Evolutionary conservation across 768 basidiomycete genomes (phyloP).

Genomic region (Trametopsis cervina): DNA sequence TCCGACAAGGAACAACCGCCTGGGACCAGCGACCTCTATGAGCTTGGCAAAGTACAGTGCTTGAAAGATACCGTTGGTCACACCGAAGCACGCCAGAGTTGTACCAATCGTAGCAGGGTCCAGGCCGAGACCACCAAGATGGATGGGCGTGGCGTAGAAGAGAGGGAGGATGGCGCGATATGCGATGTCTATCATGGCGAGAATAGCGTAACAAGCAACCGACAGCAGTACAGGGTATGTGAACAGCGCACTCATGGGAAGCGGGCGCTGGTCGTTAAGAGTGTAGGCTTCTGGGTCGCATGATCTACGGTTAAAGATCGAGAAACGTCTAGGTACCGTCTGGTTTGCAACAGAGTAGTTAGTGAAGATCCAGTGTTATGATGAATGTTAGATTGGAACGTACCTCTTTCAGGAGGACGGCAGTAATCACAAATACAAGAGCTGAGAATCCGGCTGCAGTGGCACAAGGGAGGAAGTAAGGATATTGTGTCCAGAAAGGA

Average conservation of each 20-base stretch:
- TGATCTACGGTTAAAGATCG: neutral
- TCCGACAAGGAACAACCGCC: constrained; percentile 22
- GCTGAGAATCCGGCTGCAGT: constrained; percentile 23
- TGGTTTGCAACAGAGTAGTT: no score
- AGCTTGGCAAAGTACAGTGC: constrained; percentile 31
- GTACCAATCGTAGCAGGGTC: constrained; percentile 32
- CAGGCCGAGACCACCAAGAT: constrained; percentile 32
- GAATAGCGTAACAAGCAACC: constrained; percentile 26
- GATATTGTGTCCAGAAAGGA: constrained; percentile 27
- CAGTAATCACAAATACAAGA: constrained; percentile 20
- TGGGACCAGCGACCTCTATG: constrained; percentile 30
- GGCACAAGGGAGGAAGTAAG: constrained; percentile 32
- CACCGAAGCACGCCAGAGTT: constrained; percentile 29
- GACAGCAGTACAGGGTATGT: constrained; percentile 27
- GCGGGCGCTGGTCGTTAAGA: constrained; percentile 5
- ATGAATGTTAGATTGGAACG: no score
- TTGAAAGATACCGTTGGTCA: constrained; percentile 33
- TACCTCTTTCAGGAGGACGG: constrained; percentile 28
- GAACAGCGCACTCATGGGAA: constrained; percentile 22
- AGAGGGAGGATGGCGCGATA: constrained; percentile 32
- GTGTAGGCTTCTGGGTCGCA: neutral
- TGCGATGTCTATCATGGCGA: constrained; percentile 33
- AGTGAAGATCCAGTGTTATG: neutral
- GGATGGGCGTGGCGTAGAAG: constrained; percentile 32
- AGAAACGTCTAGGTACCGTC: no score